phyloP scores from a whole-genome alignment of 208 protist genomes.

The Zelonia costaricensis region DNA sequence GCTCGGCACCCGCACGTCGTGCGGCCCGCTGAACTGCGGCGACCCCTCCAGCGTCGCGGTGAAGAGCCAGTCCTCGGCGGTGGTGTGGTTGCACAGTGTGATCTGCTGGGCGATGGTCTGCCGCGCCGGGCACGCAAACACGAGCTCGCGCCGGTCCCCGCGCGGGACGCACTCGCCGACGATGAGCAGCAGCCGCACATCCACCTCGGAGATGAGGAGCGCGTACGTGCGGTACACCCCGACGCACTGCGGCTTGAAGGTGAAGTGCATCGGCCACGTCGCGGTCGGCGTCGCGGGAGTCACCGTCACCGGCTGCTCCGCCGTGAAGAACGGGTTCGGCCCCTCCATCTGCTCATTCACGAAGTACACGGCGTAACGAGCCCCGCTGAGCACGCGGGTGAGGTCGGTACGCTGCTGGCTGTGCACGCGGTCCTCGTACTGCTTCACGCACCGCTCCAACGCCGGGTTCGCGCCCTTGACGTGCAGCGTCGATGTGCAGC shows the following conservation, averaged over 20 bases:
- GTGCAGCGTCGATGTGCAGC: slow-evolving; percentile 35
- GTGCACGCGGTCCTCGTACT: slow-evolving; percentile 68
- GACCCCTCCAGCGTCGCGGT: slow-evolving; percentile 70
- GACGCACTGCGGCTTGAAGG: slow-evolving; percentile 82
- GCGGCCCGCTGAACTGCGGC: slow-evolving; percentile 77
- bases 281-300: slow-evolving; percentile 9
- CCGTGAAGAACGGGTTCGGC: slow-evolving; percentile 84
- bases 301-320: slow-evolving; percentile 24
- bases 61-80: slow-evolving; percentile 85
- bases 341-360: slow-evolving; percentile 73
- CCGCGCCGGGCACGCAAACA: slow-evolving; percentile 87
- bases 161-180: slow-evolving; percentile 75
- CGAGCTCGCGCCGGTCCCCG: slow-evolving; percentile 73
- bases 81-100: slow-evolving; percentile 78
- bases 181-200: slow-evolving; percentile 88
- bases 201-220: slow-evolving; percentile 78
- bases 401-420: slow-evolving; percentile 27
- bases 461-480: slow-evolving; percentile 56
- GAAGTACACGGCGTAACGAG: slow-evolving; percentile 61
- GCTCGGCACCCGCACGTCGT: slow-evolving; percentile 76
- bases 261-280: slow-evolving; percentile 45
- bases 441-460: slow-evolving; percentile 69
- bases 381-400: slow-evolving; percentile 16
- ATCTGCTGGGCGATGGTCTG: slow-evolving; percentile 91
- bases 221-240: slow-evolving; percentile 83